Base-by-base conservation (phyloP, 2,329 filamentous ascomycete genomes). In the Domatiomyces catenatus region DNA sequence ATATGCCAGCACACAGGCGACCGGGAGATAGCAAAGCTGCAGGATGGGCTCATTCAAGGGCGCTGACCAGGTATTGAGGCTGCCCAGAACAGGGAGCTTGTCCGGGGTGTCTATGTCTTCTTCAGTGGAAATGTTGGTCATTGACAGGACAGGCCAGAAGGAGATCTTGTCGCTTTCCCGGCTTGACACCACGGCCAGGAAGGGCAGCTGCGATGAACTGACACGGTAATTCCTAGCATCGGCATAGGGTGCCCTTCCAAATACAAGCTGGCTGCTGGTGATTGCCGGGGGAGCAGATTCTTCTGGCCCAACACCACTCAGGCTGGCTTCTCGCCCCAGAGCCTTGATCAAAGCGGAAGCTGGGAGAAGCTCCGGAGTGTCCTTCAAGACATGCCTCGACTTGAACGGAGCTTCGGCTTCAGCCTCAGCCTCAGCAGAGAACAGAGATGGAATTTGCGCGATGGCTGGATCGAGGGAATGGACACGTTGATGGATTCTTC, bases 21-120 rank as follows among this genome's bases (percentile, higher is more conserved):
- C 55, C 42, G 69, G 66, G 8, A 74, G 68, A 59, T 78, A 78
- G 57, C 64, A 67, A 2, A 81, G 61, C 56, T 80, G 76, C 54
- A 70, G 72, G 50, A 81, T 71, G 1, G 74, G 70, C 2, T 69
- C 67, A 28, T 24, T 47, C 22, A 47, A 18, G 5, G 18, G 22
- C 10, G 22, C 46, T 24, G 46, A 36, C 28, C 46, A 19, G 26
- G 22, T 20, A 20, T 28, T 19, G 18, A 17, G n/a, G 20, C 10
- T 15, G 26, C 46, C 28, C 26, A 47, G 22, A 48, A 39, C 50
- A 44, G 48, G 43, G 10, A 45, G 43, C 12, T 55, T 47, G 17
- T 55, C 54, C 8, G 55, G 50, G 28, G 50, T 44, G 26, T 45
- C 45, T 10, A 36, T 42, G 32, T 32, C 55, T 52, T 18, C 55